Evolutionary conservation across 2,329 filamentous ascomycete genomes (phyloP), one percentile per base, ranked within the genome.

Genomic region (Talaromyces sp.): DNA sequence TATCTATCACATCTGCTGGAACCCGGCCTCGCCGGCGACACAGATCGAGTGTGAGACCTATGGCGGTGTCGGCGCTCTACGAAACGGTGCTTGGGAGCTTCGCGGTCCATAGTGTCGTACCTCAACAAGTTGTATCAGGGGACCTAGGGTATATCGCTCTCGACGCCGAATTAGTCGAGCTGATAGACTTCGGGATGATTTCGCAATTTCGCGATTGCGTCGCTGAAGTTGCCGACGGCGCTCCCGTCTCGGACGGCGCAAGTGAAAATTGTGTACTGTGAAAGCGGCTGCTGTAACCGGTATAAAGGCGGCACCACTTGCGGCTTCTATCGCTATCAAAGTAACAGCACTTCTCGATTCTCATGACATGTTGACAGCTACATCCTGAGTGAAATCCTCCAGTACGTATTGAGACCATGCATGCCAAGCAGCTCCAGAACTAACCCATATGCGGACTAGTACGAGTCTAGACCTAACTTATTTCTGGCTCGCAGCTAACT

Each of bases 1-100:
- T 63, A 69, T 69, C 7, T 70, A 71, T 35, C 63, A 65, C 39
- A 66, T 44, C 44, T 40, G 28, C 48, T 33, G 21, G 39, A 31
- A 14, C 52, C 11, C 65, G 42, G 63, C 55, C 55, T 64, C 3
- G 21, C 14, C 14, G 60, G 64, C 23, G 64, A 65, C 23, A 61
- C 28, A 21, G 64, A 65, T 33, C 62, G 64, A 37, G 58, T 64
- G 7, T 54, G 58, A 33, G 62, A 64, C 14, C 64, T 58, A 56
- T 55, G 50, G 4, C 44, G 2, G 21, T 31, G 35, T 14, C 31
- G 55, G 18, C 44, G 58, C 31, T 40, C 58, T 9, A 33, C 18
- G 9, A 33, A 16, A n/a, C n/a, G 35, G 12, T 11, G 9, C 21
- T 31, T 37, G 21, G 21, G 21, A 11, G 40, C 3, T 39, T 56